Conservation (phyloP, 805 yeast genomes). For the Lipomyces japonicus region DNA sequence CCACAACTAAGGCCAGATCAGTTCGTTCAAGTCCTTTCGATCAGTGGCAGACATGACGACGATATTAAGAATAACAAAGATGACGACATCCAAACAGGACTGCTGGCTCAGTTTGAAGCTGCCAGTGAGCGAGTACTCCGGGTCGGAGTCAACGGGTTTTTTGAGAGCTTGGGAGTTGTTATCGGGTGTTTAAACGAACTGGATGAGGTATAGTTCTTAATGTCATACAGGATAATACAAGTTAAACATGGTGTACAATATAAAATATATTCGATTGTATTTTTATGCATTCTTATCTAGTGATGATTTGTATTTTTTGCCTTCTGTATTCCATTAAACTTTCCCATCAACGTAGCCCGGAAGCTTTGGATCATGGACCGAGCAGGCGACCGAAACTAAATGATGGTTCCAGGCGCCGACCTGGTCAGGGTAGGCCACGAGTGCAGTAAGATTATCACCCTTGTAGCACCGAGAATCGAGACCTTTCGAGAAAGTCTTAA, state of each 20-base stretch:
- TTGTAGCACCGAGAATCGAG: conserved; percentile 78
- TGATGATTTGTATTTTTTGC: too few species aligned
- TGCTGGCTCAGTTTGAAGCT: conserved; percentile 54
- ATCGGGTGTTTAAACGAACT: conserved; percentile 78
- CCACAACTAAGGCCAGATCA: conserved; percentile 75
- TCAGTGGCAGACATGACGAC: conserved; percentile 10
- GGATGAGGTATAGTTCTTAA: conserved; percentile 51
- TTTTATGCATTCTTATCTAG: too few species aligned
- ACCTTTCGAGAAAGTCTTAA: conserved; percentile 67
- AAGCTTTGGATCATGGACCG: conserved; percentile 27
- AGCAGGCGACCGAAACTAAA: conserved; percentile 27
- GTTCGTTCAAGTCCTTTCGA: conserved; percentile 47
- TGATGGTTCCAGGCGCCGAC: conserved; percentile 28
- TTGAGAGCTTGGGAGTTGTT: conserved; percentile 72
- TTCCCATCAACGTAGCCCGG: conserved; percentile 28
- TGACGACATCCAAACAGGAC: conserved; percentile 32
- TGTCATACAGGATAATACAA: too few species aligned
- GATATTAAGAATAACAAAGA: neutral
- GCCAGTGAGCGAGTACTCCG: conserved; percentile 70
- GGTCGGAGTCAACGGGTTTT: conserved; percentile 76
- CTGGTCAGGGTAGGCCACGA: conserved; percentile 39
- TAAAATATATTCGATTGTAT: too few species aligned
- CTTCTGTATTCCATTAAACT: too few species aligned
- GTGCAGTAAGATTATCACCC: conserved; percentile 66
- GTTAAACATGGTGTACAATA: too few species aligned